Evolutionary conservation across 2,329 filamentous ascomycete species (phyloP).

Genomic region (Xylariaceae sp.): DNA sequence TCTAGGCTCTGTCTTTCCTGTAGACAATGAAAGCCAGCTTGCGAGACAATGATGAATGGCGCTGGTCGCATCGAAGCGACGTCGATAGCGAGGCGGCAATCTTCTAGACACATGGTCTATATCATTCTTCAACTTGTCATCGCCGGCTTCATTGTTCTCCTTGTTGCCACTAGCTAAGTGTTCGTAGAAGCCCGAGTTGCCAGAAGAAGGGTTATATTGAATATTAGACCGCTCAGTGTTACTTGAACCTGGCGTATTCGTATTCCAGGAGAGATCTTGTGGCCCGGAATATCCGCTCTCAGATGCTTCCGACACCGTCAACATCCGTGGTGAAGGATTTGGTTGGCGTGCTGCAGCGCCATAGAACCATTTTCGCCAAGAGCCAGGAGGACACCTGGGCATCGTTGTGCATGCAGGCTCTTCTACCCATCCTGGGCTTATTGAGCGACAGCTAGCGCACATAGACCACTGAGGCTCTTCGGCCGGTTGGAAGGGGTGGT

Average conservation of each 20-base stretch:
- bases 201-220: slow-evolving; percentile 13
- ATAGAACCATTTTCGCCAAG: slow-evolving; percentile 37
- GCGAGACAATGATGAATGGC: not conserved
- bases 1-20: not conserved
- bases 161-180: slow-evolving; percentile 16
- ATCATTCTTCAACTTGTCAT: not conserved
- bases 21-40: not conserved
- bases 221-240: slow-evolving; percentile 22
- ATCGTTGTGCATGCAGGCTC: slow-evolving; percentile 22
- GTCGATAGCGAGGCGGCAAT: not conserved
- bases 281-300: slow-evolving; percentile 36
- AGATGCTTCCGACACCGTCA: slow-evolving; percentile 38
- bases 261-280: slow-evolving; percentile 11
- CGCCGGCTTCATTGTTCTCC: slow-evolving; percentile 22
- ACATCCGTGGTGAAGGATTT: slow-evolving; percentile 16
- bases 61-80: not conserved
- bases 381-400: slow-evolving; percentile 24
- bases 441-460: slow-evolving; percentile 32
- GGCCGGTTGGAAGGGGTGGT: slow-evolving; percentile 34
- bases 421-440: slow-evolving; percentile 17
- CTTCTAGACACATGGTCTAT: not conserved
- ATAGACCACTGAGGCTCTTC: slow-evolving; percentile 28
- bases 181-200: slow-evolving; percentile 19
- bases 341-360: slow-evolving; percentile 28
- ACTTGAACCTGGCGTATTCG: slow-evolving; percentile 21